Conservation (phyloP, 2,329 filamentous ascomycete species). For the Ceratocystis cubensis region DNA sequence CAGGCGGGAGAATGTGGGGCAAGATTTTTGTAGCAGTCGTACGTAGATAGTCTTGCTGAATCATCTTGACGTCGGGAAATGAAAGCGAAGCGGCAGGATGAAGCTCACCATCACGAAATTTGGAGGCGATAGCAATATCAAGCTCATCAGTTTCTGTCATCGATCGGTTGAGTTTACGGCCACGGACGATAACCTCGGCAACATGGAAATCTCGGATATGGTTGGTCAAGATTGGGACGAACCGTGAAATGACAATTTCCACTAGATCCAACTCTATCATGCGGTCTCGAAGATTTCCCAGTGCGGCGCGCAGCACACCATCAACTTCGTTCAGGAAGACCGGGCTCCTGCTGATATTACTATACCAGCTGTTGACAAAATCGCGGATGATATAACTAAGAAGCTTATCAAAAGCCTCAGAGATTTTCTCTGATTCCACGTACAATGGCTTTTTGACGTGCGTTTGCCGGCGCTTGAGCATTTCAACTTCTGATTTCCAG, state of each 20-base stretch:
- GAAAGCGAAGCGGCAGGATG: conserved; percentile 75
- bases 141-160: conserved; percentile 95
- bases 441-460: conserved; percentile 62
- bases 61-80: conserved; percentile 69
- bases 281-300: conserved; percentile 58
- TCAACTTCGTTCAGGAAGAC: conserved; percentile 82
- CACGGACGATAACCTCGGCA: conserved; percentile 75
- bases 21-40: conserved; percentile 59
- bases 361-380: conserved; percentile 83
- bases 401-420: conserved; percentile 65
- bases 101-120: conserved; percentile 77
- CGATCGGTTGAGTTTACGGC: conserved; percentile 73
- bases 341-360: conserved; percentile 66
- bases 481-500: conserved; percentile 60
- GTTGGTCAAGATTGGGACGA: conserved; percentile 76
- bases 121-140: conserved; percentile 87
- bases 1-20: conserved; percentile 59
- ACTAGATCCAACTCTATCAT: conserved; percentile 68
- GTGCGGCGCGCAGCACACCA: conserved; percentile 57
- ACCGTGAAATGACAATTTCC: conserved; percentile 64
- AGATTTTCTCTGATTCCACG: conserved; percentile 62
- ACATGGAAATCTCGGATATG: conserved; percentile 87
- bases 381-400: conserved; percentile 66
- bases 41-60: conserved; percentile 81
- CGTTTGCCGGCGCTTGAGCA: conserved; percentile 49